phyloP scores from a whole-genome alignment of 345 rosid species.

The Eucalyptus marginata region DNA sequence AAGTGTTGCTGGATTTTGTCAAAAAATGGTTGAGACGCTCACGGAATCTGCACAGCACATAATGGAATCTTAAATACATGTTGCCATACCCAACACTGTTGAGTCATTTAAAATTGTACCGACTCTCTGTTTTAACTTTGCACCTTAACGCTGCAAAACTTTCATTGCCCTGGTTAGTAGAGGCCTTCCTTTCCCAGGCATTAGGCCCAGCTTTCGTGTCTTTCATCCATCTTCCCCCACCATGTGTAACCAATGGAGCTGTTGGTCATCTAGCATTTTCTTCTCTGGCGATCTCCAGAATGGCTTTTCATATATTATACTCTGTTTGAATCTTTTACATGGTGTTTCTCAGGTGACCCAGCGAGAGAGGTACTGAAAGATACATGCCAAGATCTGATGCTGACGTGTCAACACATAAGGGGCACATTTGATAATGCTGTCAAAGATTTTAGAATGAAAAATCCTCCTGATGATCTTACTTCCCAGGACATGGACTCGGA shows the following conservation, averaged over 20 bases:
- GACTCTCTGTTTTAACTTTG: not conserved
- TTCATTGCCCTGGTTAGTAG: not conserved
- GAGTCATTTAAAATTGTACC: not conserved
- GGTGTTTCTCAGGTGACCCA: constrained; percentile 47
- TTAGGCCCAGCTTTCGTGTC: not conserved
- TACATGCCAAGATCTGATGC: constrained; percentile 71
- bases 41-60: not conserved
- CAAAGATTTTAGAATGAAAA: constrained; percentile 13
- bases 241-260: not conserved
- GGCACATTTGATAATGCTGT: constrained; percentile 54
- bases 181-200: not conserved
- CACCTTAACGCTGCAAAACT: not conserved
- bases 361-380: constrained; percentile 82
- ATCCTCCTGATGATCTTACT: not conserved
- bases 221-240: not conserved
- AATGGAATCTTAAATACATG: not conserved
- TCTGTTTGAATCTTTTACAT: not conserved
- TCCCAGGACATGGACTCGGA: not conserved
- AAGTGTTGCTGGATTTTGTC: not conserved
- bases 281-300: not conserved
- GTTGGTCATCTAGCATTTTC: not conserved
- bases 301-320: not conserved
- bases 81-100: not conserved
- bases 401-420: constrained; percentile 67
- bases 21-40: not conserved